Conservation (phyloP, 306 rosid genomes). For the Dalbergia cultrata region DNA sequence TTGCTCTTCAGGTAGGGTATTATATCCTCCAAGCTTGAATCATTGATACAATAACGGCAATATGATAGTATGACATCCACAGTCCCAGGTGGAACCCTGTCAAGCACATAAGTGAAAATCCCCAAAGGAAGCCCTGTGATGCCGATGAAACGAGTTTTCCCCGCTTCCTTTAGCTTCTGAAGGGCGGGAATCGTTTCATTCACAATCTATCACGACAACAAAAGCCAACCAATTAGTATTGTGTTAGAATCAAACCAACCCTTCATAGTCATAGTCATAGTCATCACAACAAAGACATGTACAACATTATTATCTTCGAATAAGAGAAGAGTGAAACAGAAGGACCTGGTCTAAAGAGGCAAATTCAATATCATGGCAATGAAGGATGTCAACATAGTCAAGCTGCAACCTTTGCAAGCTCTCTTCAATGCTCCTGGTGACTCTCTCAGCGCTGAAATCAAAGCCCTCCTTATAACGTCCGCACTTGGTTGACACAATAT, state of each 20-base stretch:
- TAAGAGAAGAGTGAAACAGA: not conserved
- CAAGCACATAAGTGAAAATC: slow-evolving; percentile 82
- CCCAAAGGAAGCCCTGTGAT: slow-evolving; percentile 89
- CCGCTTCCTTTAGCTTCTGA: slow-evolving; percentile 77
- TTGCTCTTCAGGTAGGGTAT: slow-evolving; percentile 86
- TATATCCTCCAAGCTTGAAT: slow-evolving; percentile 79
- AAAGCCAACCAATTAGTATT: slow-evolving; percentile 1
- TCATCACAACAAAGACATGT: not conserved
- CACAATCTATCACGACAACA: slow-evolving; percentile 61
- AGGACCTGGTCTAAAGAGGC: slow-evolving; percentile 83
- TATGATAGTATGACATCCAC: slow-evolving; percentile 87
- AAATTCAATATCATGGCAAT: slow-evolving; percentile 95
- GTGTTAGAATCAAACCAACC: slow-evolving; percentile 19
- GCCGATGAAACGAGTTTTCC: slow-evolving; percentile 87
- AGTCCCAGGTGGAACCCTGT: slow-evolving; percentile 79
- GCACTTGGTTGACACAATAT: slow-evolving; percentile 88
- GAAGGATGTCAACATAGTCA: slow-evolving; percentile 88
- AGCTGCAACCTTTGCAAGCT: slow-evolving; percentile 91
- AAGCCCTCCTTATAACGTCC: slow-evolving; percentile 87
- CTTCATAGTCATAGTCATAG: not conserved
- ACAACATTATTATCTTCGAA: not conserved
- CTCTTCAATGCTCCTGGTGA: slow-evolving; percentile 84
- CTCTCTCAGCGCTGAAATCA: slow-evolving; percentile 90
- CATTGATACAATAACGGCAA: slow-evolving; percentile 82
- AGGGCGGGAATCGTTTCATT: slow-evolving; percentile 92